Percentiles rank a stretch among this genome's conserved stretches.
Conservation (phyloP, 2,329 filamentous ascomycete genomes). For the Ophiobolus disseminans region DNA sequence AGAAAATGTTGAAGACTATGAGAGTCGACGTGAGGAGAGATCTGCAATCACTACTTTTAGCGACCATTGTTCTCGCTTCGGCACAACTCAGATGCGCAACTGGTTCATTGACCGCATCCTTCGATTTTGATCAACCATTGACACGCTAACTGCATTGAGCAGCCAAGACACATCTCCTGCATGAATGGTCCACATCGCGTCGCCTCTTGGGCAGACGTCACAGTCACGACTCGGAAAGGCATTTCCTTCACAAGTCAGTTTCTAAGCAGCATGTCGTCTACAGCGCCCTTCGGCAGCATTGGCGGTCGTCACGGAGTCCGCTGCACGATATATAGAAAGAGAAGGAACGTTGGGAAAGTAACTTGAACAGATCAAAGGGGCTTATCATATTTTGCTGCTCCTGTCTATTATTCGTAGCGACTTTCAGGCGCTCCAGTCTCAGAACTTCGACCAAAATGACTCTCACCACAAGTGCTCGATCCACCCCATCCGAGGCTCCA, state of each 20-base stretch:
- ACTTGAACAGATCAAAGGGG: not conserved
- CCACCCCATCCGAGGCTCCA: conserved; percentile 6
- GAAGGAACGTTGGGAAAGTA: not conserved
- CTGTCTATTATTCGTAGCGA: not conserved
- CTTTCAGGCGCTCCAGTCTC: not conserved
- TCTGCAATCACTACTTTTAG: no score
- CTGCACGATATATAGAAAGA: conserved; percentile 18
- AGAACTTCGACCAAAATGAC: not conserved
- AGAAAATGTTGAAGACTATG: no score
- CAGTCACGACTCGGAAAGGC: conserved; percentile 15
- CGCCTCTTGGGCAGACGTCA: conserved; percentile 26
- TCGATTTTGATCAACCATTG: conserved; percentile 1
- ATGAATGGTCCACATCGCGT: conserved; percentile 23
- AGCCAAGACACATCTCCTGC: conserved; percentile 36
- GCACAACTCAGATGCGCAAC: no score
- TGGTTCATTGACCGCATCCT: conserved; percentile 12
- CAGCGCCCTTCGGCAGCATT: conserved; percentile 5
- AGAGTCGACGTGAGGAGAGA: no score
- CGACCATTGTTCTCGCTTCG: no score
- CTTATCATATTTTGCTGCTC: conserved; percentile 1
- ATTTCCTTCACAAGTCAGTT: conserved; percentile 11
- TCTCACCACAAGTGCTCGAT: not conserved
- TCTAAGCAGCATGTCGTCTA: conserved; percentile 28
- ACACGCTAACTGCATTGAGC: conserved; percentile 18
- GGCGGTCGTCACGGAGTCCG: conserved; percentile 23